A percentile compares a stretch with the other conserved stretches of the same genome.
Conservation (phyloP, 2,329 filamentous ascomycete genomes). For the Thielaviopsis euricoi region DNA sequence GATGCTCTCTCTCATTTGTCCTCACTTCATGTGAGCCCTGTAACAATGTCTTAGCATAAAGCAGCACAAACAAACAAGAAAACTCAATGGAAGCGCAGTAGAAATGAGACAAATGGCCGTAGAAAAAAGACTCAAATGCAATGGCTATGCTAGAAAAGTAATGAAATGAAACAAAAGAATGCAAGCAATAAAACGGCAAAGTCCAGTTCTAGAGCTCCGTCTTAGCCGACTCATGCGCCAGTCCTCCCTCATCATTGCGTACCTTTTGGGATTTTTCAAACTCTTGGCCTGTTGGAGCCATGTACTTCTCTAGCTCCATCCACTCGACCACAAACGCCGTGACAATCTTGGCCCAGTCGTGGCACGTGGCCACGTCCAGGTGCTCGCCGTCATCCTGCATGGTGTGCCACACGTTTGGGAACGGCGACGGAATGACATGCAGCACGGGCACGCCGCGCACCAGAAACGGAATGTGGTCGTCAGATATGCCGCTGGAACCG, state of each 20-base stretch:
- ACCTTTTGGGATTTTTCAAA: slow-evolving; percentile 34
- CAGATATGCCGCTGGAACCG: slow-evolving; percentile 41
- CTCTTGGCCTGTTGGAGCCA: slow-evolving; percentile 30
- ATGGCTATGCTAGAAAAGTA: no score
- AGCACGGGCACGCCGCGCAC: slow-evolving; percentile 69
- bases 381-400: slow-evolving; percentile 71
- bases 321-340: slow-evolving; percentile 80
- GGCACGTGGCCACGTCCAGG: slow-evolving; percentile 60
- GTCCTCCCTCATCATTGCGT: slow-evolving; percentile 24
- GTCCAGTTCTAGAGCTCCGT: slow-evolving; percentile 20
- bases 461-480: slow-evolving; percentile 91
- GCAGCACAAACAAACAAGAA: neutral
- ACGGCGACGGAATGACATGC: slow-evolving; percentile 74
- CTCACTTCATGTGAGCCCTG: neutral
- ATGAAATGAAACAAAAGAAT: no score
- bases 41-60: neutral
- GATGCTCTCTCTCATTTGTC: neutral
- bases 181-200: neutral
- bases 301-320: slow-evolving; percentile 52
- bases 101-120: no score
- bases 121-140: no score
- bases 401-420: slow-evolving; percentile 75
- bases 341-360: slow-evolving; percentile 77
- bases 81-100: neutral
- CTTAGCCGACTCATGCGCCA: slow-evolving; percentile 33